Conservation (phyloP, 2,329 filamentous ascomycete species). For the Sclerotinia borealis region DNA sequence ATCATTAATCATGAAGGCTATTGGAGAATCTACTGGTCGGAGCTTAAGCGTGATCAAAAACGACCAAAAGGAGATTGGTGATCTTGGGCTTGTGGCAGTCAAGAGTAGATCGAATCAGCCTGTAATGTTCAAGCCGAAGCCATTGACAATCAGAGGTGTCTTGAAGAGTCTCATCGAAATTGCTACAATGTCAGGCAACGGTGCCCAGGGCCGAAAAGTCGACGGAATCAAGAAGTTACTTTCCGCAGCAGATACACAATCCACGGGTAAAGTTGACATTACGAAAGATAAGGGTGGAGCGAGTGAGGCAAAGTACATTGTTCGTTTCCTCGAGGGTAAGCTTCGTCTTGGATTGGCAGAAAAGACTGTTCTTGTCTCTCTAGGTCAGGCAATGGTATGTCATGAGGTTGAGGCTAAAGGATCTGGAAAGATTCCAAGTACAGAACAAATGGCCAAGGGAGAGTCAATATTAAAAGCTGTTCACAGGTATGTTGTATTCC, state of each 20-base stretch:
- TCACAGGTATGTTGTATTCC: constrained; percentile 56
- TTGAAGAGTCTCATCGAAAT: constrained; percentile 84
- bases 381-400: constrained; percentile 81
- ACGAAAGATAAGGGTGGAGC: constrained; percentile 86
- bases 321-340: constrained; percentile 92
- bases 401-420: constrained; percentile 72
- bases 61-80: constrained; percentile 93
- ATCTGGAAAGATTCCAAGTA: constrained; percentile 57
- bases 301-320: constrained; percentile 90
- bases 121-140: constrained; percentile 97
- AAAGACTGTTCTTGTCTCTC: constrained; percentile 80
- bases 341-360: constrained; percentile 87
- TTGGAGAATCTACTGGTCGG: constrained; percentile 88
- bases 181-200: constrained; percentile 78
- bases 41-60: constrained; percentile 85
- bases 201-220: constrained; percentile 85
- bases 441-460: constrained; percentile 73
- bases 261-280: constrained; percentile 77
- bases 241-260: constrained; percentile 76
- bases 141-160: constrained; percentile 78
- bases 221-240: constrained; percentile 93
- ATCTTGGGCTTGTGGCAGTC: constrained; percentile 87
- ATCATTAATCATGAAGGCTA: constrained; percentile 97
- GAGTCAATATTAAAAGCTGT: constrained; percentile 85
- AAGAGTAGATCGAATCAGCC: constrained; percentile 93